Percentiles rank a stretch among this genome's conserved stretches.
Conservation (phyloP, 2,329 filamentous ascomycete genomes). For the Cladosporium sp. region DNA sequence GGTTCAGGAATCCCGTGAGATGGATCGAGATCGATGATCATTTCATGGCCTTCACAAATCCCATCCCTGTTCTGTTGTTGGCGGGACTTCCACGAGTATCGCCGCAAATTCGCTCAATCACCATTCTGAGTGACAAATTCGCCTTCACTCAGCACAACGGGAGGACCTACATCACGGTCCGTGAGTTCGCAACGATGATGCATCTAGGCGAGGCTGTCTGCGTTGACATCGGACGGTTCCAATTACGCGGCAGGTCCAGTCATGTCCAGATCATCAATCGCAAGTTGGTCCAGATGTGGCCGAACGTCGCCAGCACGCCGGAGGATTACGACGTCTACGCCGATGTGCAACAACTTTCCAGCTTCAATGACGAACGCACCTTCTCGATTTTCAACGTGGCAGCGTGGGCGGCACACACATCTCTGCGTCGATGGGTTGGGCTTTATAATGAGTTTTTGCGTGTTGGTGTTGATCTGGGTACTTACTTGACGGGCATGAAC, state of each 20-base stretch:
- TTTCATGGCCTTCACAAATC: background rate
- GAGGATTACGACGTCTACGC: constrained; percentile 11
- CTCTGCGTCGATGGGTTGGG: background rate
- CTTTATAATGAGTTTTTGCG: background rate
- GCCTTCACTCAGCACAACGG: background rate
- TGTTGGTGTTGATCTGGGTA: background rate
- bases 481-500: background rate
- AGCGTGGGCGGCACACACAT: constrained; percentile 22
- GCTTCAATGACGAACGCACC: no score
- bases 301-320: constrained; percentile 16
- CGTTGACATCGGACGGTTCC: background rate
- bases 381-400: constrained; percentile 17
- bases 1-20: background rate
- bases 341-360: background rate
- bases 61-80: no score
- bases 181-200: background rate
- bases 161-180: background rate
- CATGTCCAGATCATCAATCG: constrained; percentile 13
- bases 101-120: constrained; percentile 9
- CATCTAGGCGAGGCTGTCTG: background rate
- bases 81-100: background rate
- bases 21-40: background rate
- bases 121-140: constrained; percentile 13
- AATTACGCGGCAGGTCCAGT: background rate
- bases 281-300: constrained; percentile 20